Evolutionary conservation across 1,284 basidiomycete genomes (phyloP).

Genomic region (Ustilago nuda): DNA sequence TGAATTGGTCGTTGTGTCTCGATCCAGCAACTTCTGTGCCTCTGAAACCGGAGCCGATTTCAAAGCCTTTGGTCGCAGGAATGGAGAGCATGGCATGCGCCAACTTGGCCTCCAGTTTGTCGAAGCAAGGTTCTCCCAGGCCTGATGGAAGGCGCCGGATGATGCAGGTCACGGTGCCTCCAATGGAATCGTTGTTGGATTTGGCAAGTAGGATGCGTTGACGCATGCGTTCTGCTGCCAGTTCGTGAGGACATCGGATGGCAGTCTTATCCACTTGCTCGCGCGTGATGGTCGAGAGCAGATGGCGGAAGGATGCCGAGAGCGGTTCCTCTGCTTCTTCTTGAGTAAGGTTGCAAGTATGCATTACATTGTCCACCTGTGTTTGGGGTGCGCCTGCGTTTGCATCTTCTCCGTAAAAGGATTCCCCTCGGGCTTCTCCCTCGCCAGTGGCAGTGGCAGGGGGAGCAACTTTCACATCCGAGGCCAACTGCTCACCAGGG

Average conservation of each 20-base stretch:
- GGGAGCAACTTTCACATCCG: conserved; percentile 23
- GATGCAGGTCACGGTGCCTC: conserved; percentile 95
- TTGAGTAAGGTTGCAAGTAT: conserved; percentile 73
- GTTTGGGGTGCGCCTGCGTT: conserved; percentile 70
- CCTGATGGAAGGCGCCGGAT: conserved; percentile 90
- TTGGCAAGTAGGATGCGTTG: conserved; percentile 95
- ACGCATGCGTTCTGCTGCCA: conserved; percentile 90
- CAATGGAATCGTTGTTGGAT: conserved; percentile 90
- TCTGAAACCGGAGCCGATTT: conserved; percentile 95
- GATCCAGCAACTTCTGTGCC: conserved; percentile 95
- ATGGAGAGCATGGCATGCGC: conserved; percentile 99
- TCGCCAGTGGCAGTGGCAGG: conserved; percentile 14
- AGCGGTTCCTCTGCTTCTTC: conserved; percentile 83
- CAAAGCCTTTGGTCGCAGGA: conserved; percentile 97
- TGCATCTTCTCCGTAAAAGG: conserved; percentile 50
- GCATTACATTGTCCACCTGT: conserved; percentile 60
- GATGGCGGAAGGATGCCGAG: conserved; percentile 82
- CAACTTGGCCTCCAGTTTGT: conserved; percentile 96
- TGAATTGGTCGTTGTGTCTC: conserved; percentile 92
- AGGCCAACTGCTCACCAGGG: conserved; percentile 58
- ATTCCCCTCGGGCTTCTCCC: conserved; percentile 32
- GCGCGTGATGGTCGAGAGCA: conserved; percentile 84
- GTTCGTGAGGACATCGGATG: conserved; percentile 90
- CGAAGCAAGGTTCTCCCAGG: conserved; percentile 96
- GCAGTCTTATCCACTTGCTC: conserved; percentile 87